These are phyloP conservation scores for Leucocoprinus leucothites DNA, from an alignment of 768 basidiomycete species.

Conservation along the genomic window DNA sequence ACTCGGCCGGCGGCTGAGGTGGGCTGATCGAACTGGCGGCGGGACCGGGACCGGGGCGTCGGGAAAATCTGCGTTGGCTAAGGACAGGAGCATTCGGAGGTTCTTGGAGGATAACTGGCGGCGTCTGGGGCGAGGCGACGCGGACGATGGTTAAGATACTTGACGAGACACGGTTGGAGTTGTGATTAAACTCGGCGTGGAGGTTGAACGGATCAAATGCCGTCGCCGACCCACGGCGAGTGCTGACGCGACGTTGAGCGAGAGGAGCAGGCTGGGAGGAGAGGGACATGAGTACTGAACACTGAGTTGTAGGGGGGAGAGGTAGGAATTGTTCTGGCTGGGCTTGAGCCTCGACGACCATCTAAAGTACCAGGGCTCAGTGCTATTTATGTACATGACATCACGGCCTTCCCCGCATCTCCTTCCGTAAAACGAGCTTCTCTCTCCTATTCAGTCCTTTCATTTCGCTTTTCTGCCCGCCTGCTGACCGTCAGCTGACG, in stretches of 20 bases:
- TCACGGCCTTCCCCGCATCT: conserved; percentile 5
- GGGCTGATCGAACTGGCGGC: conserved; percentile 18
- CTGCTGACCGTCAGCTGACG: not conserved
- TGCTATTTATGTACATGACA: conserved; percentile 4
- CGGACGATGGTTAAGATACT: conserved; percentile 76
- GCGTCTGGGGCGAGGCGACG: conserved; percentile 34
- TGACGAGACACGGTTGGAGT: conserved; percentile 52
- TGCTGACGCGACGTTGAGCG: conserved; percentile 34
- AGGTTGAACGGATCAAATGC: conserved; percentile 68
- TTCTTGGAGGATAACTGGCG: conserved; percentile 26
- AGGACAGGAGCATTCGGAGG: conserved; percentile 28
- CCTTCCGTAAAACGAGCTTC: too few species aligned
- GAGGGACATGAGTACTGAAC: conserved; percentile 4
- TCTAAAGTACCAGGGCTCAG: too few species aligned
- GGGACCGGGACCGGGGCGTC: conserved; percentile 13
- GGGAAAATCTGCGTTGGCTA: conserved; percentile 23
- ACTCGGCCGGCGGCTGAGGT: conserved; percentile 19
- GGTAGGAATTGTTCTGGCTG: too few species aligned
- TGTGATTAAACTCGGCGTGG: conserved; percentile 49
- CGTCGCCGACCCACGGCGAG: conserved; percentile 64
- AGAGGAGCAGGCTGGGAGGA: not conserved
- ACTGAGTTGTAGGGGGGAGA: too few species aligned
- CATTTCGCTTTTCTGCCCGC: not conserved
- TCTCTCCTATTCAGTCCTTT: not conserved
- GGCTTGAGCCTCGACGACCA: too few species aligned